A percentile compares a stretch with the other conserved stretches of the same genome.
Conservation (phyloP, 2,329 filamentous ascomycete species). For the Penicillium sumatraense region DNA sequence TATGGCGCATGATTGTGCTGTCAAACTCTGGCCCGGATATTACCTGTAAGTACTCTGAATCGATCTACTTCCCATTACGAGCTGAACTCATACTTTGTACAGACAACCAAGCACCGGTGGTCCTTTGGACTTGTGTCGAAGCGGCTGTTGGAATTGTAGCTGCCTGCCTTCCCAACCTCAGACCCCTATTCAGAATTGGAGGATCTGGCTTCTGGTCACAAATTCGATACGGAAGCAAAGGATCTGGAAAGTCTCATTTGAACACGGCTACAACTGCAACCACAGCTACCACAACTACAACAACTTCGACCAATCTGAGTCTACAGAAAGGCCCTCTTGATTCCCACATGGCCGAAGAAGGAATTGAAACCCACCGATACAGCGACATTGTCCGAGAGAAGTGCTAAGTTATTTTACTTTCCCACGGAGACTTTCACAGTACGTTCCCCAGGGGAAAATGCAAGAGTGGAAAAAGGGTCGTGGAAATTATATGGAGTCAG, state of each 20-base stretch:
- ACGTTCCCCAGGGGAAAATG: too few species aligned
- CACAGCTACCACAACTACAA: background rate
- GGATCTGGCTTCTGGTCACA: conserved; percentile 25
- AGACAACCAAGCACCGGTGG: conserved; percentile 35
- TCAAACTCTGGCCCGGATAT: conserved; percentile 31
- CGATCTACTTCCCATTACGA: background rate
- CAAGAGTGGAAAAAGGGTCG: background rate
- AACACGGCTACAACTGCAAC: conserved; percentile 2
- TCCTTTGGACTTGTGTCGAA: conserved; percentile 38
- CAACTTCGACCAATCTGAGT: background rate
- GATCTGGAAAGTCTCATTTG: conserved; percentile 16
- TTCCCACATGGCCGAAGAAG: conserved; percentile 3
- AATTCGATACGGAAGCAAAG: conserved; percentile 17
- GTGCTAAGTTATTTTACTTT: background rate
- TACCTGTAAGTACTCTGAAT: conserved; percentile 33
- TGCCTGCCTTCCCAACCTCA: conserved; percentile 35
- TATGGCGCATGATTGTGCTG: conserved; percentile 32
- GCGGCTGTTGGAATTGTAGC: conserved; percentile 35
- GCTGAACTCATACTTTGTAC: background rate
- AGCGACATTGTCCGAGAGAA: conserved; percentile 7
- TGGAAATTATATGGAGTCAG: background rate
- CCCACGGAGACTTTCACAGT: background rate
- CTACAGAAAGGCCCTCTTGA: conserved; percentile 3
- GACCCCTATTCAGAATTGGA: conserved; percentile 29
- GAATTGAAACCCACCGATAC: conserved; percentile 10